These are phyloP conservation scores for Paulownia fortunei DNA, from an alignment of 257 asterid species.

Conservation along the genomic window DNA sequence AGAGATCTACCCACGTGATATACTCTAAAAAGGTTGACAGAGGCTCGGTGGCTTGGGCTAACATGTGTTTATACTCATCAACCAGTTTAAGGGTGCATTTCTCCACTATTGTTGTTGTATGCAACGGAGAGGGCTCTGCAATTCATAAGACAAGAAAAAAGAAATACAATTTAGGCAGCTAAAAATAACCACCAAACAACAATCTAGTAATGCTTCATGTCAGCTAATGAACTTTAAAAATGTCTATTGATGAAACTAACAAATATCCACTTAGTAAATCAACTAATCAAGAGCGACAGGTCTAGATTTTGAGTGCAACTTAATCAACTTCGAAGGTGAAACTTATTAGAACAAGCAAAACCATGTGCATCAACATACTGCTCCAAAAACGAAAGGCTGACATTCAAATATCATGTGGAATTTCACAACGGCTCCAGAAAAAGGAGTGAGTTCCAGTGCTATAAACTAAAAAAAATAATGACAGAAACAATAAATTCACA, in stretches of 20 bases:
- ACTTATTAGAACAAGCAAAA: conserved; percentile 9
- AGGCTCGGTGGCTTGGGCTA: conserved; percentile 93
- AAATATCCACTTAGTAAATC: conserved; percentile 10
- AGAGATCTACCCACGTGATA: conserved; percentile 60
- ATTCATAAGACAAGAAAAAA: conserved; percentile 27
- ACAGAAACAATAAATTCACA: background rate
- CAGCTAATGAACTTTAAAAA: background rate
- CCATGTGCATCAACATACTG: background rate
- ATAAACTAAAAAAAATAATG: background rate
- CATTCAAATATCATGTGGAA: background rate
- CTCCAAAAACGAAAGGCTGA: background rate
- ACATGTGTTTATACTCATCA: conserved; percentile 91
- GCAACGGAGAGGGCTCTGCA: conserved; percentile 94
- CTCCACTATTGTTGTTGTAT: conserved; percentile 96
- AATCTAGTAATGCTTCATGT: background rate
- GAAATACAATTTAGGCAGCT: background rate
- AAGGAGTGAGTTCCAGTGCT: background rate
- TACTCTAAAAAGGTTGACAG: conserved; percentile 86
- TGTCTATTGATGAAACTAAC: background rate
- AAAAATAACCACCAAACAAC: background rate
- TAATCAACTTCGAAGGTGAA: background rate
- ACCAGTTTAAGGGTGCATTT: conserved; percentile 93
- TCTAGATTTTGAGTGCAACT: background rate
- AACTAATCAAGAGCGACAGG: background rate
- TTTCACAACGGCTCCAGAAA: background rate